phyloP scores from a whole-genome alignment of 352 stramenopile species.

The Globisporangium heterothallicum region DNA sequence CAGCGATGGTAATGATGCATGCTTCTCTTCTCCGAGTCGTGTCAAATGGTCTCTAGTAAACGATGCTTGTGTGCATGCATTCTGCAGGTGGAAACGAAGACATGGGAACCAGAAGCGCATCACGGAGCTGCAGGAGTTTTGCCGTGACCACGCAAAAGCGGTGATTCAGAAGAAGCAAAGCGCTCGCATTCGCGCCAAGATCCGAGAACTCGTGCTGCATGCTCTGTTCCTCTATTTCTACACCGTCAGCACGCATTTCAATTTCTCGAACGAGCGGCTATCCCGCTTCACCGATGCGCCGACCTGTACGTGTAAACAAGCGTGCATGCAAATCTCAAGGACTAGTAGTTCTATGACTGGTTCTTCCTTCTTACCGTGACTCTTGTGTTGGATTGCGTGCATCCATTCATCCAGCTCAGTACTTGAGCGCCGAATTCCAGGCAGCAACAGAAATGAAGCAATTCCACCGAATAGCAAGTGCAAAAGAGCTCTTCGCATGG shows the following conservation, averaged over 20 bases:
- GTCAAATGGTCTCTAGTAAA: neutral
- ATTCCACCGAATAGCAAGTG: slow-evolving; percentile 19
- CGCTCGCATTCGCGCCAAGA: slow-evolving; percentile 32
- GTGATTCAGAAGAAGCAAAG: slow-evolving; percentile 26
- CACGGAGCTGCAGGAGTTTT: slow-evolving; percentile 25
- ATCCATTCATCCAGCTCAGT: slow-evolving; percentile 20
- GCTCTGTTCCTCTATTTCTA: slow-evolving; percentile 40
- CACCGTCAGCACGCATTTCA: slow-evolving; percentile 23
- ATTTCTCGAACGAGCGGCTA: slow-evolving; percentile 26
- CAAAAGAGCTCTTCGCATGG: slow-evolving; percentile 24
- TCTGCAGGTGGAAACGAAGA: slow-evolving; percentile 26
- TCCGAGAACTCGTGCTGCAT: slow-evolving; percentile 44
- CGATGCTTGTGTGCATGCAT: neutral
- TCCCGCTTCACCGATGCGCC: slow-evolving; percentile 29
- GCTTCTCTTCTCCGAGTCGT: neutral
- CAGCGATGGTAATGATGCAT: slow-evolving; percentile 26
- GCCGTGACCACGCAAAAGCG: slow-evolving; percentile 21
- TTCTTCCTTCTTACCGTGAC: neutral
- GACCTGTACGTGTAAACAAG: slow-evolving; percentile 26
- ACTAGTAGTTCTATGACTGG: too few relatives aligned
- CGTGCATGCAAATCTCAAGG: too few relatives aligned
- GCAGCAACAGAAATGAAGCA: slow-evolving; percentile 1
- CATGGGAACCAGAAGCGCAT: slow-evolving; percentile 28
- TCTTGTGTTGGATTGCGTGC: neutral
- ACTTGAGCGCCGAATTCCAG: slow-evolving; percentile 11